Base-by-base conservation (phyloP, 139 green algal species). In the Coccomyxa sp. region DNA sequence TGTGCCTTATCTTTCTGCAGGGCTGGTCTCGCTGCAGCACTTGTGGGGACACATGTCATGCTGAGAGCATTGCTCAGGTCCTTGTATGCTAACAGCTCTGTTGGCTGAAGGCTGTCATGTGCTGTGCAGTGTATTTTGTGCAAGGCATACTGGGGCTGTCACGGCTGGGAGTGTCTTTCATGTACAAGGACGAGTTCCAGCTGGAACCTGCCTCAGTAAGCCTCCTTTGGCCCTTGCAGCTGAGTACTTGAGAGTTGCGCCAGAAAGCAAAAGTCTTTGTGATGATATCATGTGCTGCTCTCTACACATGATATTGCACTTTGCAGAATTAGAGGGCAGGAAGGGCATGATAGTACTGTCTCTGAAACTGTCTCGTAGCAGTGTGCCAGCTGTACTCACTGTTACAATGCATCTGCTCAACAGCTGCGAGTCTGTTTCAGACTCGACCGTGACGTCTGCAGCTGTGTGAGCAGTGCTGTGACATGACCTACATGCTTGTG, bases 71-170 rank as follows among this genome's bases (percentile, higher is more conserved):
- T 71, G 64, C 27, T 36, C 14, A 37, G 64, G 14, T 71, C 12
- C 64, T 71, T 34, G 18, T 35, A 27, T 34, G 27, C 12, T 33
- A 34, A 22, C 31, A 24, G 69, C 41, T 40, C 10, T 7, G 8
- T 7, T 50, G 31, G 7, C 10, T 31, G 39, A 29, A 74, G 18
- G 22, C 39, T 41, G 12, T 50, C 58, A 1, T 64, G n/a, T 70
- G n/a, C 39, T 55, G 16, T 78, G 78, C 88, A 94, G 96, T 99
- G 31, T 99, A 99, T 77, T 96, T 98, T 79, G 94, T 98, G 14
- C 96, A 99, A 82, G 96, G 96, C 50, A 92, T 95, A 71, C 86
- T 99, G 39, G 93, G 95, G 1, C 88, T 99, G 38, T 92, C 90
- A 7, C 85, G 92, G 0, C 83, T 99, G 36, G 96, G 93, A 0